Evolutionary conservation across 2,329 filamentous ascomycete genomes (phyloP).

Genomic region (Neofusicoccum cordaticola): DNA sequence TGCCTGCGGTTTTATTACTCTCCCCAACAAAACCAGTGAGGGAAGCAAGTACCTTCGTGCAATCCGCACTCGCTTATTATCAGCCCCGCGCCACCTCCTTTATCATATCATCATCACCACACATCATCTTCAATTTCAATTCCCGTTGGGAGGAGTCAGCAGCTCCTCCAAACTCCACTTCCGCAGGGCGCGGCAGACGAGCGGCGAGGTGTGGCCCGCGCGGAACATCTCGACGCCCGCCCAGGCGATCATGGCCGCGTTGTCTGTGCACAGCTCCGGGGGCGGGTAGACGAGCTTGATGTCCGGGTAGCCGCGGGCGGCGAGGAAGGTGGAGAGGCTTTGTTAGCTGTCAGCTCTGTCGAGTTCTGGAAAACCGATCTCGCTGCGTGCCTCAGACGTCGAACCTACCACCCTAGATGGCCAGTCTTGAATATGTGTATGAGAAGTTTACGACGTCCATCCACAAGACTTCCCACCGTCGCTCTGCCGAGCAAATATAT

Average conservation of each 20-base stretch:
- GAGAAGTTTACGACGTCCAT: background rate
- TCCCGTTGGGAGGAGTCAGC: background rate
- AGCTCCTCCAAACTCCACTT: conserved; percentile 35
- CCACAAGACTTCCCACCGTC: too few relatives aligned
- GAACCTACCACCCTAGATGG: background rate
- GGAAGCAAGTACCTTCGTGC: background rate
- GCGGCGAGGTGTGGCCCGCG: conserved; percentile 55
- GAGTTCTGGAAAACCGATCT: too few relatives aligned
- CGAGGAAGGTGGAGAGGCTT: conserved; percentile 55
- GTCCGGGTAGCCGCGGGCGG: conserved; percentile 62
- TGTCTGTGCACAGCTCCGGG: conserved; percentile 78
- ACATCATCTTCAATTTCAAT: background rate
- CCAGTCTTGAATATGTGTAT: background rate
- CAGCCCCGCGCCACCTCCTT: conserved; percentile 5
- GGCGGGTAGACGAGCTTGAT: conserved; percentile 73
- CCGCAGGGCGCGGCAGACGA: conserved; percentile 32
- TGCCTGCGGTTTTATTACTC: background rate
- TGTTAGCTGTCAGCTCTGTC: too few relatives aligned
- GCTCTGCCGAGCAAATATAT: background rate
- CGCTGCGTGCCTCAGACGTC: background rate
- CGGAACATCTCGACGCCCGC: conserved; percentile 88
- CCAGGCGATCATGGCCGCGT: conserved; percentile 98
- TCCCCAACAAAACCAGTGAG: background rate
- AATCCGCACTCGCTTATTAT: background rate
- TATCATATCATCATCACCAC: background rate